phyloP scores from a whole-genome alignment of 768 basidiomycete genomes.

The Russula vinacea region DNA sequence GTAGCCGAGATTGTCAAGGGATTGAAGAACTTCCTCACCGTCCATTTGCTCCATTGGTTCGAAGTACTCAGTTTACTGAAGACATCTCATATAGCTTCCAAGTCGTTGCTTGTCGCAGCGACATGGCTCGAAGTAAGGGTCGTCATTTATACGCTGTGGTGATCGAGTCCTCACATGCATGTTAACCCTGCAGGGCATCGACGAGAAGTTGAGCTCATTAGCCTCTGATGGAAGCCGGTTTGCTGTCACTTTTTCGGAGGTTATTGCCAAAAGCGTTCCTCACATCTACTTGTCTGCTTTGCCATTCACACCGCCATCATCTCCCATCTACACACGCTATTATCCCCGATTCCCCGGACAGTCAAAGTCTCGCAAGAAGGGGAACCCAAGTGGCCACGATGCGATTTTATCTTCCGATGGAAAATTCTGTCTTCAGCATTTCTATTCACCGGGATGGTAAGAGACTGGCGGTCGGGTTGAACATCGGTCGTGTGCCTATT shows the following conservation, averaged over 20 bases:
- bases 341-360: slow-evolving; percentile 13
- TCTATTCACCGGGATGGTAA: slow-evolving; percentile 31
- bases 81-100: slow-evolving; percentile 21
- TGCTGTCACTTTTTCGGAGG: slow-evolving; percentile 15
- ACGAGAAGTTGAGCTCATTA: slow-evolving; percentile 7
- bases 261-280: slow-evolving; percentile 17
- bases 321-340: slow-evolving; percentile 16
- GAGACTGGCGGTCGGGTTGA: slow-evolving; percentile 15
- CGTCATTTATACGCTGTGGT: too few species aligned
- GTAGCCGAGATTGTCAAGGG: slow-evolving; percentile 23
- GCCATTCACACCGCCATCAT: slow-evolving; percentile 19
- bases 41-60: slow-evolving; percentile 40
- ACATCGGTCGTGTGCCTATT: background rate
- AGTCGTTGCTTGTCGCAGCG: slow-evolving; percentile 25
- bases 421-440: slow-evolving; percentile 3
- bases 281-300: slow-evolving; percentile 25
- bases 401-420: slow-evolving; percentile 22
- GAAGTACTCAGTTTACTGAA: slow-evolving; percentile 37
- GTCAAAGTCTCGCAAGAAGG: slow-evolving; percentile 3
- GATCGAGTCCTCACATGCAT: background rate
- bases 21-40: slow-evolving; percentile 31
- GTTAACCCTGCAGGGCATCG: slow-evolving; percentile 1
- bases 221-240: slow-evolving; percentile 24
- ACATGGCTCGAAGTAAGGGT: slow-evolving; percentile 23
- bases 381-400: slow-evolving; percentile 26